phyloP scores from a whole-genome alignment of 768 basidiomycete genomes.

The Cystobasidium ongulense region DNA sequence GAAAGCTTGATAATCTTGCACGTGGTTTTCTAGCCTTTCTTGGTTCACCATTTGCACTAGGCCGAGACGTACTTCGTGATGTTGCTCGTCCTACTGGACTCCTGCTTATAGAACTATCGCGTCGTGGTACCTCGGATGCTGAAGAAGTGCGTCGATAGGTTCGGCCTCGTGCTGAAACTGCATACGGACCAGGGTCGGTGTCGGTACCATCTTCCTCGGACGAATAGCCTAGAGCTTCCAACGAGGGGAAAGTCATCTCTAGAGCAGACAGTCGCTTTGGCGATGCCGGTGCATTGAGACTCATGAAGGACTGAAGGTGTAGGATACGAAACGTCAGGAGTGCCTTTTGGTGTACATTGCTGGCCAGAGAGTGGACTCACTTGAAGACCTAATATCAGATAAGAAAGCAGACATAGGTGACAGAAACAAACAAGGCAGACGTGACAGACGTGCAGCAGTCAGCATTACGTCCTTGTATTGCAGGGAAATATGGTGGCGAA shows the following conservation, averaged over 20 bases:
- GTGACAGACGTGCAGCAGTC: background rate
- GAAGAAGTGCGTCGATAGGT: constrained; percentile 7
- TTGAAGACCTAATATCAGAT: background rate
- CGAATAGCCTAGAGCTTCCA: constrained; percentile 26
- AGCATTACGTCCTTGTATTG: background rate
- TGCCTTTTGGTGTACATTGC: too few relatives aligned
- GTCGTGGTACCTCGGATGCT: background rate
- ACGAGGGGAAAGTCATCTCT: constrained; percentile 26
- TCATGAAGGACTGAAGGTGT: constrained; percentile 27
- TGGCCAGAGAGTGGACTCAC: background rate
- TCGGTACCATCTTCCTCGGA: constrained; percentile 25
- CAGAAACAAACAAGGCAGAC: too few relatives aligned
- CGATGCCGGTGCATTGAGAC: constrained; percentile 25
- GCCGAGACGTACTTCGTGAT: background rate
- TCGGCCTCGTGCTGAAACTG: constrained; percentile 12
- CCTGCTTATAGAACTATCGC: background rate
- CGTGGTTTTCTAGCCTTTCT: constrained; percentile 5
- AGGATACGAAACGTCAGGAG: too few relatives aligned
- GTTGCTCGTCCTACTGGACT: constrained; percentile 2
- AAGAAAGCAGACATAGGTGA: too few relatives aligned
- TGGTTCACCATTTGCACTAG: background rate
- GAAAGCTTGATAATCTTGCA: constrained; percentile 14
- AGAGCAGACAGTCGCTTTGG: constrained; percentile 26
- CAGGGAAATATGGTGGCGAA: background rate
- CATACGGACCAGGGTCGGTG: constrained; percentile 25